Percentiles rank a stretch among this genome's conserved stretches.
phyloP scores from a whole-genome alignment of 2,329 filamentous ascomycete species.

The Colletotrichum orchidophilum region DNA sequence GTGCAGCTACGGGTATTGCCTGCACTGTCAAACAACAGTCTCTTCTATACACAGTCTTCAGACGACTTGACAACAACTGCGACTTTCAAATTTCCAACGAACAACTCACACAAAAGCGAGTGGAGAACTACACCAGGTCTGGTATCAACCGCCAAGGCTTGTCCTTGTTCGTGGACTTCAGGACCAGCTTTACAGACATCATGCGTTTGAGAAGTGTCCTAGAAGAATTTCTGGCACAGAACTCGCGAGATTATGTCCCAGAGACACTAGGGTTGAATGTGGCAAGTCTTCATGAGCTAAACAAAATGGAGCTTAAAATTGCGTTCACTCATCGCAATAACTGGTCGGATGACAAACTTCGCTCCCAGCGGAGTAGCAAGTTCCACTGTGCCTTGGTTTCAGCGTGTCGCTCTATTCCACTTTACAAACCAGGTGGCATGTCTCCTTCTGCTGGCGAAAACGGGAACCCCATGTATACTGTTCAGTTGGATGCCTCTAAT shows the following conservation, averaged over 20 bases:
- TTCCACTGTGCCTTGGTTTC: slow-evolving; percentile 79
- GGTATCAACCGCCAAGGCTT: slow-evolving; percentile 70
- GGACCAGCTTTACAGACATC: slow-evolving; percentile 75
- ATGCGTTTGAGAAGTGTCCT: slow-evolving; percentile 68
- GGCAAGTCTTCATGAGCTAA: slow-evolving; percentile 55
- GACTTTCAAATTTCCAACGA: slow-evolving; percentile 61
- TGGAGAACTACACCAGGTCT: slow-evolving; percentile 75
- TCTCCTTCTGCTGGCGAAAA: slow-evolving; percentile 26
- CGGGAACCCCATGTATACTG: slow-evolving; percentile 33
- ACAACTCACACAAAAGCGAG: slow-evolving; percentile 74
- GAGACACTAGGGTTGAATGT: slow-evolving; percentile 74
- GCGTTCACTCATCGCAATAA: slow-evolving; percentile 81
- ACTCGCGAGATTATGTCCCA: slow-evolving; percentile 69
- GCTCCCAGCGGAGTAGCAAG: slow-evolving; percentile 76
- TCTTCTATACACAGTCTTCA: slow-evolving; percentile 46
- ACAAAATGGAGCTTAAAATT: slow-evolving; percentile 41
- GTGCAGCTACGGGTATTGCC: slow-evolving; percentile 28
- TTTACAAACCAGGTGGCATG: slow-evolving; percentile 53
- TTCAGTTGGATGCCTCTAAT: slow-evolving; percentile 9
- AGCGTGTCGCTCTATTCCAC: slow-evolving; percentile 72
- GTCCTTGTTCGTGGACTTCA: slow-evolving; percentile 74
- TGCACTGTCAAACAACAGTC: slow-evolving; percentile 43
- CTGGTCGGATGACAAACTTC: slow-evolving; percentile 77
- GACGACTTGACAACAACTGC: slow-evolving; percentile 42
- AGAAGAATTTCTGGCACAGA: slow-evolving; percentile 70